Evolutionary conservation across 1,284 basidiomycete species (phyloP), one percentile per base, ranked within the genome.

Genomic region (Tilletia setariae): DNA sequence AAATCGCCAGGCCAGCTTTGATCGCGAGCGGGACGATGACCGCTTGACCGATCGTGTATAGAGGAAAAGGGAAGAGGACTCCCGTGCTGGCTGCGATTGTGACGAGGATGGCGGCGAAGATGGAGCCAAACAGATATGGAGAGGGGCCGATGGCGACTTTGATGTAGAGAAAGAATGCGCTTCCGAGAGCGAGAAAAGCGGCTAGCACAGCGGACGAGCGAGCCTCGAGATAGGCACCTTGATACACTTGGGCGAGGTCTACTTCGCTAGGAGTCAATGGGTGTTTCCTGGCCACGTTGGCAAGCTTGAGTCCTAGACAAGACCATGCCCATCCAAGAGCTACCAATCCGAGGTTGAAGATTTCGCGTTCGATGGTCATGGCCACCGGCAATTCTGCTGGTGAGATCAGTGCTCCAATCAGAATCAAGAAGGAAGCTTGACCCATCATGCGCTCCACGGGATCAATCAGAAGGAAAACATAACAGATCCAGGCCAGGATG

Each of bases 311-410:
- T 4, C 87, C 91, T 3, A 92, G 82, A 76, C 87, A 89, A 23
- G 84, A 83, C 89, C 89, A 92, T 21, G 87, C 89, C 90, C 90
- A 92, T 25, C 86, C 85, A 8, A 84, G 32, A 8, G 84, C 75
- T 0, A 86, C 86, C 43, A 89, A 87, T 0, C 86, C 62, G 2
- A 90, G 74, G 32, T 89, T 87, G n/a, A 87, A 84, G 16, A 87
- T 70, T 74, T 91, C 90, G 6, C 89, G 87, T 76, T 92, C 90
- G 23, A 91, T 77, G 1, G 90, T 87, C 2, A 86, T 85, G 13
- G 89, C 84, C 70, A 91, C 89, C 0, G 90, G 89, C 63, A 89
- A 89, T 49, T 81, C 84, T 0, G 90, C 89, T 0, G 90, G 89
- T 15, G 89, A 89, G 11, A 92, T 78, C 72, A 90, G 87, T 0